Base-by-base conservation (phyloP, 1,284 basidiomycete species). In the Rhizoctonia solani region DNA sequence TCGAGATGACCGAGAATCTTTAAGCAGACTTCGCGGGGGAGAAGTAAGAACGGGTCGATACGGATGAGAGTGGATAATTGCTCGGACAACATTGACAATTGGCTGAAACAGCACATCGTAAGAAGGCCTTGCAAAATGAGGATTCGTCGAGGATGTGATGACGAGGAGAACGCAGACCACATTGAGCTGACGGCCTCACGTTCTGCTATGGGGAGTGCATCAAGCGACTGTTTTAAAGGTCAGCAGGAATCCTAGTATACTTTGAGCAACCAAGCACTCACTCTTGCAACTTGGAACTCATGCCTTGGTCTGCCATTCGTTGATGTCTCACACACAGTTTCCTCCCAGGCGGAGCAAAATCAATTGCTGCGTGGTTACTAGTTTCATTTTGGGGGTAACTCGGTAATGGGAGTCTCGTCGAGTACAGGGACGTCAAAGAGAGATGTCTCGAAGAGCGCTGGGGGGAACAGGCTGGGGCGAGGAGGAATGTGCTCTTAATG, bases 51-150 rank as follows among this genome's bases (percentile, higher is more conserved):
- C 8, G 97, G 97, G 77, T 99, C 97, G 75, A 97, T 89, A 70
- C 96, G 89, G 76, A 97, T 98, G 70, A 98, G 88, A 71, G 92
- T 87, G 25, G 88, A 83, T 67, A 99, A 88, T 68, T 95, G 92
- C 70, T 97, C 93, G 14, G 93, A 92, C 54, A 99, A 87, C 66
- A 98, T 90, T 23, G 96, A 98, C n/a, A 99, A 88, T 75, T 98
- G 96, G 42, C 93, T 93, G 81, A 97, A 98, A 79, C 96, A 99
- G 78, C 96, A 99, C 93, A 99, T 99, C n/a, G 97, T 98, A 73
- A 99, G 87, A 69, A 99, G 85, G 32, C 96, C 96, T 74, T 94
- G 93, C 52, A 99, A 88, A 75, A 99, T 98, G 74, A 99, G 86
- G 44, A 92, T 92, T 44, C 96, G 86, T 37, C 93, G 87, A 9